phyloP scores from a whole-genome alignment of 805 yeast species.

The Myxozyma sirexii region DNA sequence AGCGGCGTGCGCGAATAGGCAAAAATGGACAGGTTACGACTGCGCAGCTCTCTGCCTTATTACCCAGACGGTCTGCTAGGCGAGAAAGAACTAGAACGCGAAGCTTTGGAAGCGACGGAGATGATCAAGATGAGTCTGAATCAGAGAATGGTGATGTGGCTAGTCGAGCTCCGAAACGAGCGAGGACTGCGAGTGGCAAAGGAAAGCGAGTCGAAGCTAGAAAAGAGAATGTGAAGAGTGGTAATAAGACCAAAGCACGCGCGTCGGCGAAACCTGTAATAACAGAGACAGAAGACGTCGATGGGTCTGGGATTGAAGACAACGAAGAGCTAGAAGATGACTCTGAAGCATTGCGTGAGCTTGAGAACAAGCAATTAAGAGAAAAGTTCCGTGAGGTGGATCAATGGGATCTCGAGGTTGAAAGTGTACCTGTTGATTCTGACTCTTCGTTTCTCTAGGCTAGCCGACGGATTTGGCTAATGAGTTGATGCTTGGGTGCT shows the following conservation, averaged over 20 bases:
- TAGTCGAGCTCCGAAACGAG: not conserved
- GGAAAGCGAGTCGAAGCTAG: not conserved
- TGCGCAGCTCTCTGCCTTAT: constrained; percentile 22
- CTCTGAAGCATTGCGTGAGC: constrained; percentile 10
- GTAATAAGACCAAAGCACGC: not conserved
- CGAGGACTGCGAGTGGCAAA: constrained; percentile 1
- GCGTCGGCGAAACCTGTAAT: too few relatives aligned
- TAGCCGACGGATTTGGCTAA: not conserved
- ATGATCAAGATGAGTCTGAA: not conserved
- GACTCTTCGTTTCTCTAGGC: constrained; percentile 14
- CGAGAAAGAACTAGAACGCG: constrained; percentile 4
- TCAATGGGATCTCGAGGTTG: constrained; percentile 25
- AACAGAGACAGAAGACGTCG: not conserved
- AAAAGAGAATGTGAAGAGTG: not conserved
- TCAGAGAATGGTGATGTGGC: constrained; percentile 3
- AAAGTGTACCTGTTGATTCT: constrained; percentile 17
- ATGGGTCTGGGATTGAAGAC: not conserved
- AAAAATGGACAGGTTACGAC: constrained; percentile 11
- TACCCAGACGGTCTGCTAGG: constrained; percentile 13
- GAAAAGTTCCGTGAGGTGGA: constrained; percentile 24
- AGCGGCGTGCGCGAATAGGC: not conserved
- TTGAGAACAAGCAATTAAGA: constrained; percentile 14
- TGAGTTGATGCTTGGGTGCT: not conserved
- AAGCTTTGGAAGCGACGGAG: constrained; percentile 1
- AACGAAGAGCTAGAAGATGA: not conserved